Evolutionary conservation across 2,329 filamentous ascomycete genomes (phyloP), one percentile per base, ranked within the genome.

Genomic region (Bimuria novae-zelandiae): DNA sequence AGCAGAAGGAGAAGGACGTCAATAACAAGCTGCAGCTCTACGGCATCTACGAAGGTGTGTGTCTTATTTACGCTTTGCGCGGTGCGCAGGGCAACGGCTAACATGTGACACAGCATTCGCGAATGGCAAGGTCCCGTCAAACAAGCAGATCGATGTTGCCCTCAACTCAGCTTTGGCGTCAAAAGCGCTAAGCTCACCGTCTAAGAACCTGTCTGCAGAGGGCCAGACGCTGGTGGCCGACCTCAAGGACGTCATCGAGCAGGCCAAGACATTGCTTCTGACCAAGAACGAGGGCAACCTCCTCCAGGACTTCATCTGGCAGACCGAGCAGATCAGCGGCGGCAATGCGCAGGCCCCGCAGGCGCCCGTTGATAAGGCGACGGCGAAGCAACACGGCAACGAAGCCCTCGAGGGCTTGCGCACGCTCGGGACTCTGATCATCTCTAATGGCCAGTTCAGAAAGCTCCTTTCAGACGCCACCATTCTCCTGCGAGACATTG

Each of bases 291-390:
- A 96, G 54, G 94, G 92, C 70, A 92, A 99, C 68, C 78, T 97
- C 52, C 79, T 99, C 17, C 94, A 99, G 71, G 92, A 99, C 68
- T 97, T 99, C 76, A 90, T 97, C 76, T 99, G 90, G 89, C 89
- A 96, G 71, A 92, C 92, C 0, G 86, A 91, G 69, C 83, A 89
- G 41, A 86, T 94, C 57, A 84, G 86, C 48, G 77, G 84, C 52
- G 86, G 81, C 65, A 80, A 82, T 46, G 81, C 90, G 22, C 73
- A 77, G 52, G 75, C 80, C 1, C 89, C 90, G 3, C 80, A 81
- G 51, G 82, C 84, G 1, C 88, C 91, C 0, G 65, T 96, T 42
- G 83, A 85, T 69, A 95, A 91, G 79, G 86, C 89, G 0, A 82
- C 83, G 1, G 90, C 89, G 22, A 85, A 89, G 76, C 87, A 93